A percentile compares a stretch with the other conserved stretches of the same genome.
Evolutionary conservation across 495 filamentous ascomycete genomes (phyloP).

Genomic region (Penicillium fimorum): DNA sequence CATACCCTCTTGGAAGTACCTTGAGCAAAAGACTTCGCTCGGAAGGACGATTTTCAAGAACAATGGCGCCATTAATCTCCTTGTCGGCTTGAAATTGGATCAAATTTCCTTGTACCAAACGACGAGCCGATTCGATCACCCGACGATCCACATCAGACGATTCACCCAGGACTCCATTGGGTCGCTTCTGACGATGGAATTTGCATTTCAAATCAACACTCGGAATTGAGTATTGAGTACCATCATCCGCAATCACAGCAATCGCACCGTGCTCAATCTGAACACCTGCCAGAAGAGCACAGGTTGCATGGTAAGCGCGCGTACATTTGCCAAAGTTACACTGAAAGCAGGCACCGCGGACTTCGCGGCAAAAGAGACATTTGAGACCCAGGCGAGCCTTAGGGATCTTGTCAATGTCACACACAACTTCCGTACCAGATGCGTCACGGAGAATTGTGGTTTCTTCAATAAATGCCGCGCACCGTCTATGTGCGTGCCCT

Average conservation of each 20-base stretch:
- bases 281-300: constrained; percentile 86
- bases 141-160: constrained; percentile 64
- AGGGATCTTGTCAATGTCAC: constrained; percentile 73
- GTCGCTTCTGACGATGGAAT: constrained; percentile 85
- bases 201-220: constrained; percentile 91
- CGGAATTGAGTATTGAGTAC: constrained; percentile 82
- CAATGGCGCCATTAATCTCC: constrained; percentile 87
- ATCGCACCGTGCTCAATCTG: constrained; percentile 82
- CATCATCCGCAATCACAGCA: constrained; percentile 87
- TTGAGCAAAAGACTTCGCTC: constrained; percentile 73
- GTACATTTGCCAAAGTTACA: constrained; percentile 95
- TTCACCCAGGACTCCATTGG: constrained; percentile 65
- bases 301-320: constrained; percentile 91
- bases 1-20: constrained; percentile 84
- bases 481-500: constrained; percentile 78
- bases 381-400: constrained; percentile 88
- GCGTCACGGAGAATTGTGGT: constrained; percentile 75
- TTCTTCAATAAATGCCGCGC: constrained; percentile 87
- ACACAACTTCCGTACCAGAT: constrained; percentile 68
- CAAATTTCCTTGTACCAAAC: constrained; percentile 69
- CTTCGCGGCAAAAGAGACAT: constrained; percentile 91
- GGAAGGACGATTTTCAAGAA: constrained; percentile 74
- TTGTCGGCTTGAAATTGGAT: constrained; percentile 86
- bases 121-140: constrained; percentile 58
- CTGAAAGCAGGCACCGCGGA: constrained; percentile 93